Conservation (phyloP, 2,329 filamentous ascomycete genomes). For the Bipolaris gigantea region DNA sequence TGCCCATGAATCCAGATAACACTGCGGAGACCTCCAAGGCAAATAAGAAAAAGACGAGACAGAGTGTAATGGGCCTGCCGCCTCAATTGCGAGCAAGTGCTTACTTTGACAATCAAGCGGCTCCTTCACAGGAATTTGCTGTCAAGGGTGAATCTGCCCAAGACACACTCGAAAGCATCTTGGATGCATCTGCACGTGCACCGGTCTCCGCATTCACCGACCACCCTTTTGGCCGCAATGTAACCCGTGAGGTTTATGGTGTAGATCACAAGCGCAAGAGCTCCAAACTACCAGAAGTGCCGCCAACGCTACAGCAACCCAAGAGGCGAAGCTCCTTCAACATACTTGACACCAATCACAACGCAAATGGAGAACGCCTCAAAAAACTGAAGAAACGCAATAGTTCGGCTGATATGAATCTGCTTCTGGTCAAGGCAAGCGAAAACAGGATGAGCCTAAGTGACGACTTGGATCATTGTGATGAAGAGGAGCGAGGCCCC, state of each 20-base stretch:
- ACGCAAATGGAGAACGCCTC: slow-evolving; percentile 40
- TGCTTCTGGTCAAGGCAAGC: slow-evolving; percentile 36
- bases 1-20: slow-evolving; percentile 26
- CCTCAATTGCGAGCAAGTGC: slow-evolving; percentile 86
- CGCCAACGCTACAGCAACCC: slow-evolving; percentile 28
- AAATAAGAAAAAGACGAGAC: slow-evolving; percentile 37
- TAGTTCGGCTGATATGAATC: slow-evolving; percentile 44
- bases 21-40: slow-evolving; percentile 13
- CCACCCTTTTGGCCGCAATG: slow-evolving; percentile 76
- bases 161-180: slow-evolving; percentile 84
- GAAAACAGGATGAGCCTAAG: slow-evolving; percentile 44
- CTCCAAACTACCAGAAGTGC: slow-evolving; percentile 32
- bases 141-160: slow-evolving; percentile 78
- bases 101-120: slow-evolving; percentile 73
- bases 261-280: slow-evolving; percentile 47
- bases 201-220: slow-evolving; percentile 92
- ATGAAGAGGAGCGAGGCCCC: slow-evolving; percentile 37
- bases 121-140: slow-evolving; percentile 57
- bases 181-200: slow-evolving; percentile 84
- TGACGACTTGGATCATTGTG: slow-evolving; percentile 35
- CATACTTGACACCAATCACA: slow-evolving; percentile 43
- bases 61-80: slow-evolving; percentile 63
- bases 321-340: slow-evolving; percentile 45
- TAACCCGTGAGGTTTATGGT: slow-evolving; percentile 76
- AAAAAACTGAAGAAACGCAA: slow-evolving; percentile 49